These are phyloP conservation scores for Dissoconium aciculare DNA, from an alignment of 2,329 filamentous ascomycete species.

Conservation along the genomic window DNA sequence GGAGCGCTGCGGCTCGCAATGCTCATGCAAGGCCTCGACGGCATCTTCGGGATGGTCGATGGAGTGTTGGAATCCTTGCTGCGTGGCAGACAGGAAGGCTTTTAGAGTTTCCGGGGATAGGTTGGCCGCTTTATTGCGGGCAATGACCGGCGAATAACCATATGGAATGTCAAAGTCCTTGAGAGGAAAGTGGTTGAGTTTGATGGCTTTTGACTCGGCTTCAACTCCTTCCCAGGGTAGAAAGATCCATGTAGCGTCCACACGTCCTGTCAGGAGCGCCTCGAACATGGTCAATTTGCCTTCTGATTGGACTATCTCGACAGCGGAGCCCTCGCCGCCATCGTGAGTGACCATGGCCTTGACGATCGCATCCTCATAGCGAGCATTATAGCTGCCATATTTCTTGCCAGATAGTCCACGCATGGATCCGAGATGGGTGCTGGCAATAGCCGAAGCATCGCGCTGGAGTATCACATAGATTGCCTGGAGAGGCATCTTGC, in stretches of 20 bases:
- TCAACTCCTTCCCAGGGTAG: conserved; percentile 23
- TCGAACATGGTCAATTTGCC: conserved; percentile 21
- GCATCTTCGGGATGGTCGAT: conserved; percentile 12
- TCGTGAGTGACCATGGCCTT: conserved; percentile 16
- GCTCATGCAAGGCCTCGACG: conserved; percentile 7
- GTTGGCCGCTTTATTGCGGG: conserved; percentile 12
- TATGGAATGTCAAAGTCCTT: conserved; percentile 20
- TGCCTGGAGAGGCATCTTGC: conserved; percentile 19
- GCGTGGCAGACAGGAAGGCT: conserved; percentile 18
- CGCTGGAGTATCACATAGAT: conserved; percentile 23
- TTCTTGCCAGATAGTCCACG: conserved; percentile 14
- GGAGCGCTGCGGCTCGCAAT: conserved; percentile 12
- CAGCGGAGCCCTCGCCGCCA: conserved; percentile 14
- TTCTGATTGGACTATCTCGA: conserved; percentile 15
- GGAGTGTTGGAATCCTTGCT: conserved; percentile 17
- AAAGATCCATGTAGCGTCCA: conserved; percentile 23
- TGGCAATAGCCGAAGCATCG: conserved; percentile 21
- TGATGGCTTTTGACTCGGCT: conserved; percentile 14
- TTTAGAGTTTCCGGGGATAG: conserved; percentile 11
- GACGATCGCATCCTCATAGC: conserved; percentile 22
- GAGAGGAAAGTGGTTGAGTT: conserved; percentile 13
- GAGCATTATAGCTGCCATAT: conserved; percentile 22
- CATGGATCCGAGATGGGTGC: conserved; percentile 15
- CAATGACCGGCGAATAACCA: conserved; percentile 22
- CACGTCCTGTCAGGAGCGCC: conserved; percentile 14